Base-by-base conservation (phyloP, 345 rosid species). In the Populus deltoides region DNA sequence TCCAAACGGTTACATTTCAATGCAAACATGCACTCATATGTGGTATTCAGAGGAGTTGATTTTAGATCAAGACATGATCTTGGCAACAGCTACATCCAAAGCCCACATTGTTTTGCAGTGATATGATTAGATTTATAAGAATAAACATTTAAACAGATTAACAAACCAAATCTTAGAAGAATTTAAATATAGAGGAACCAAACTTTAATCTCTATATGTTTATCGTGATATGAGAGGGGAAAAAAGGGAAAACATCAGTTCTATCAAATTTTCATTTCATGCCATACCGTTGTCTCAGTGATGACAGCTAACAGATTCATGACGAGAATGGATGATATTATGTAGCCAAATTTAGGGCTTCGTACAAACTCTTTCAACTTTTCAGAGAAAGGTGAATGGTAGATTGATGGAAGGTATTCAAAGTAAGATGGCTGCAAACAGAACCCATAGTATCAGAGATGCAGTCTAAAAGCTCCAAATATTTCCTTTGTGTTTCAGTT, bases 221-320 rank as follows among this genome's bases (percentile, higher is more conserved):
- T 12, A 24, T 18, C 63, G 17, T 17, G 31, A n/a, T 45, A 22
- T 36, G 24, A 65, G 41, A 13, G 43, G 20, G 2, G 63, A 24
- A 36, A 72, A 57, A 55, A 16, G 17, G 2, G 12, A 5, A 12
- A 20, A 39, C 10, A 36, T 49, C 47, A 49, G 41, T 53, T 41
- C 31, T 43, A 15, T 31, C 39, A 43, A 74, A 33, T 13, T 66
- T 66, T 75, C 57, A 68, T 66, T 66, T 75, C 57, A 68, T 76
- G 72, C 49, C 87, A 77, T 92, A 96, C 99, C 97, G 97, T 92
- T 81, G 99, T 91, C 85, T 93, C 99, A 57, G 91, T 85, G 63
- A 93, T 85, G 72, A 96, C 99, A 35, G 98, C 95, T 72, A 89
- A 63, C 75, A 96, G 86, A 86, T 96, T 96, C 80, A 96, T 47